Conservation (phyloP, 495 filamentous ascomycete species). For the Tuber calosporum region DNA sequence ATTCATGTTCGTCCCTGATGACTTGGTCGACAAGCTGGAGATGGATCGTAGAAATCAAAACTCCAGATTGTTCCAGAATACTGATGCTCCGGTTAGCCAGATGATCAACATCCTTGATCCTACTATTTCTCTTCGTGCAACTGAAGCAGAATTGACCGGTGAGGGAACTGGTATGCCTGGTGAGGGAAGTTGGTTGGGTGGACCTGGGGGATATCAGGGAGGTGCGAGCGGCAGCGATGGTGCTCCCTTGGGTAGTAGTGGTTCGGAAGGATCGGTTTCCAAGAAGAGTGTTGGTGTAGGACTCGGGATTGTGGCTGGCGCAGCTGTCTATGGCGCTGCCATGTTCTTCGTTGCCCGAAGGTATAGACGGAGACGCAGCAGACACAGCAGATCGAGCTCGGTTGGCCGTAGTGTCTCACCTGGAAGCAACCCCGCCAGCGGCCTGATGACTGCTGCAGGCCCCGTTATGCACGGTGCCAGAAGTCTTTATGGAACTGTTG, state of each 20-base stretch:
- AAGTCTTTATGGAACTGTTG: constrained; percentile 49
- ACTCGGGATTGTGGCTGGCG: constrained; percentile 67
- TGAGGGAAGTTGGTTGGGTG: constrained; percentile 25
- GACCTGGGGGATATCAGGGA: constrained; percentile 31
- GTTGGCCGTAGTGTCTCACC: constrained; percentile 51
- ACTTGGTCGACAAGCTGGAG: constrained; percentile 56
- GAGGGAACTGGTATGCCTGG: constrained; percentile 16
- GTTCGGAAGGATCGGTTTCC: constrained; percentile 49
- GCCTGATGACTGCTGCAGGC: constrained; percentile 48
- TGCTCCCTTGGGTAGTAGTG: constrained; percentile 40
- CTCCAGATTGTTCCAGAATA: constrained; percentile 66
- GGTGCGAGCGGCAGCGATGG: constrained; percentile 44
- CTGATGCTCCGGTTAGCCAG: constrained; percentile 52
- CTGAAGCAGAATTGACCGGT: constrained; percentile 43
- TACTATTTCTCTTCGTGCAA: constrained; percentile 65
- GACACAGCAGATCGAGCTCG: constrained; percentile 71
- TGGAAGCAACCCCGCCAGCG: constrained; percentile 48
- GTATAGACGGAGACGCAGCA: constrained; percentile 78
- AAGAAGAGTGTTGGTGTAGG: constrained; percentile 80
- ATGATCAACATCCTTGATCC: constrained; percentile 78
- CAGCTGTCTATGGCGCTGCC: constrained; percentile 89
- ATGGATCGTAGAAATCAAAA: constrained; percentile 60
- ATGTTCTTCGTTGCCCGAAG: constrained; percentile 94
- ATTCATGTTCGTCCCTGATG: constrained; percentile 61
- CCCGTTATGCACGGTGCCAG: constrained; percentile 52